These are phyloP conservation scores for Pochonia chlamydosporia DNA, from an alignment of 2,329 filamentous ascomycete species.

Conservation along the genomic window DNA sequence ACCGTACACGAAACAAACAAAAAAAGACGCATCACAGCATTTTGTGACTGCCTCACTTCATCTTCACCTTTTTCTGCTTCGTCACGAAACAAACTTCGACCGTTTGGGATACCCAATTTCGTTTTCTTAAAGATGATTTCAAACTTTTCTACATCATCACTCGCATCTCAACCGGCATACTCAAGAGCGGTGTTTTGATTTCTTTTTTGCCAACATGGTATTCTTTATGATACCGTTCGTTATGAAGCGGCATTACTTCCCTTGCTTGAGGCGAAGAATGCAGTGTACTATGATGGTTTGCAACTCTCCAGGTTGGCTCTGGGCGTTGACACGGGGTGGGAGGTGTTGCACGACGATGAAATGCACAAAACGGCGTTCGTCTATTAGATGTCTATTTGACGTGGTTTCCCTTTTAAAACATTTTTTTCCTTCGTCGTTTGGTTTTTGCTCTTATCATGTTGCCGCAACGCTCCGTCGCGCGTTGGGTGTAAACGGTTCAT, in stretches of 20 bases:
- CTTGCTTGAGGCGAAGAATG: slow-evolving; percentile 2
- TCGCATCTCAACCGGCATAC: neutral
- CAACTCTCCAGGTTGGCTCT: neutral
- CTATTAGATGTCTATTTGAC: slow-evolving; percentile 5
- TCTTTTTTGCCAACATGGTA: neutral
- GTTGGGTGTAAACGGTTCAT: neutral
- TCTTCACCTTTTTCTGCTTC: neutral
- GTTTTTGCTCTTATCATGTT: neutral
- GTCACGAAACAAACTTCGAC: slow-evolving; percentile 1
- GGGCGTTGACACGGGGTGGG: slow-evolving; percentile 2
- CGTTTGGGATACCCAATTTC: slow-evolving; percentile 7
- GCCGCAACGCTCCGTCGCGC: neutral
- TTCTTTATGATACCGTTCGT: neutral
- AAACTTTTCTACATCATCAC: neutral
- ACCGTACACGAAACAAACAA: too few species aligned
- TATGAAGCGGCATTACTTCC: neutral
- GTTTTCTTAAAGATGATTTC: neutral
- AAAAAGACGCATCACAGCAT: neutral
- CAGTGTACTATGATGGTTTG: slow-evolving; percentile 14
- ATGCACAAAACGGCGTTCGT: slow-evolving; percentile 17
- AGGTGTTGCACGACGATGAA: slow-evolving; percentile 4
- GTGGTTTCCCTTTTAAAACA: neutral
- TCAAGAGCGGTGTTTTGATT: neutral
- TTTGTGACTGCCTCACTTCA: neutral
- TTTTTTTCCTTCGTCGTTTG: neutral